Conservation (phyloP, 225 moss, liverwort and hornwort species). For the Lunularia cruciata region DNA sequence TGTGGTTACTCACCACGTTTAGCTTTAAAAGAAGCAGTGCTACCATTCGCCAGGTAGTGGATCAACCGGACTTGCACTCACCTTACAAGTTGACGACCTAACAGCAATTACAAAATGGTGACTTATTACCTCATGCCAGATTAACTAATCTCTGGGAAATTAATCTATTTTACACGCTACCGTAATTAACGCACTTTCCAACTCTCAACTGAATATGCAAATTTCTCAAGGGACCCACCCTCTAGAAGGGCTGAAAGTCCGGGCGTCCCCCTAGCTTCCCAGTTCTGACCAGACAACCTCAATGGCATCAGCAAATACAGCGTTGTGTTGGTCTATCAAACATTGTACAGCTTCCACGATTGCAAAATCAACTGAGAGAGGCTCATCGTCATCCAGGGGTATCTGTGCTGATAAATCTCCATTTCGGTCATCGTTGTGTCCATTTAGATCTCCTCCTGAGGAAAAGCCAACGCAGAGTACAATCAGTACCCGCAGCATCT, state of each 20-base stretch:
- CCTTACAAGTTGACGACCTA: slow-evolving; percentile 18
- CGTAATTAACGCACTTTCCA: slow-evolving; percentile 21
- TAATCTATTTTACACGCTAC: slow-evolving; percentile 45
- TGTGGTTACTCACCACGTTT: slow-evolving; percentile 12
- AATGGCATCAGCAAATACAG: slow-evolving; percentile 56
- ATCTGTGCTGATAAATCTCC: slow-evolving; percentile 67
- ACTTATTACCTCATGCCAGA: slow-evolving; percentile 43
- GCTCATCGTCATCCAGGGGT: slow-evolving; percentile 68
- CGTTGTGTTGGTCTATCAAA: slow-evolving; percentile 68
- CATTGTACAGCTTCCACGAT: slow-evolving; percentile 75
- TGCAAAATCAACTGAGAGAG: slow-evolving; percentile 60
- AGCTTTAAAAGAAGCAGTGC: slow-evolving; percentile 7
- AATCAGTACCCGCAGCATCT: too few species aligned
- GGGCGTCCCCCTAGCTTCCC: slow-evolving; percentile 22
- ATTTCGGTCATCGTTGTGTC: slow-evolving; percentile 48
- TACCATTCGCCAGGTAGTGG: slow-evolving; percentile 31
- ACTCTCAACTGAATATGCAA: slow-evolving; percentile 18
- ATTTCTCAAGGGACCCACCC: background rate
- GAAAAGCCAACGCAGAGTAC: background rate
- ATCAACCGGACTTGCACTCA: slow-evolving; percentile 27
- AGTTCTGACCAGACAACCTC: slow-evolving; percentile 48
- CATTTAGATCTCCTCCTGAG: slow-evolving; percentile 44
- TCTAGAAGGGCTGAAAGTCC: slow-evolving; percentile 12
- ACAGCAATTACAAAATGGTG: slow-evolving; percentile 38
- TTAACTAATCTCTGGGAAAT: slow-evolving; percentile 41